phyloP scores from a whole-genome alignment of 2,329 filamentous ascomycete species.

The Paraphoma chrysanthemicola region DNA sequence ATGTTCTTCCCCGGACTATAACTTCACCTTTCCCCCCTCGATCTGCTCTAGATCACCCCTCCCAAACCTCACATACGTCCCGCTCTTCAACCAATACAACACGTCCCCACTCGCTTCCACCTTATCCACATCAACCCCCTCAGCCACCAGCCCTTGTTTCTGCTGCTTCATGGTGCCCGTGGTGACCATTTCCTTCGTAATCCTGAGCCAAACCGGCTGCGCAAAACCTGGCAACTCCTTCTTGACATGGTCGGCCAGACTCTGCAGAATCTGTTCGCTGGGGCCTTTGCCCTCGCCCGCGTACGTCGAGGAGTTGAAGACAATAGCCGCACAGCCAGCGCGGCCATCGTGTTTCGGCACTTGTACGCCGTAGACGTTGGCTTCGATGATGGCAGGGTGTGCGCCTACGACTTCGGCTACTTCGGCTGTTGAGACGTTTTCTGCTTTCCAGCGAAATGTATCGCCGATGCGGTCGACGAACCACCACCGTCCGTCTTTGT shows the following conservation, averaged over 20 bases:
- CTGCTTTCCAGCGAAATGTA: slow-evolving; percentile 52
- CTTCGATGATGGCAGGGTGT: slow-evolving; percentile 49
- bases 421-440: slow-evolving; percentile 56
- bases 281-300: slow-evolving; percentile 22
- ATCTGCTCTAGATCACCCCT: slow-evolving; percentile 33
- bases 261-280: background rate
- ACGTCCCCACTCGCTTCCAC: slow-evolving; percentile 47
- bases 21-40: slow-evolving; percentile 33
- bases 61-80: slow-evolving; percentile 37
- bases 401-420: slow-evolving; percentile 50
- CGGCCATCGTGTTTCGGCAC: slow-evolving; percentile 54
- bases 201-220: slow-evolving; percentile 52
- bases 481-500: slow-evolving; percentile 43
- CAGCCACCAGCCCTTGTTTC: slow-evolving; percentile 50
- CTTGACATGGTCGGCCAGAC: slow-evolving; percentile 46
- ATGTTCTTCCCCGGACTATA: slow-evolving; percentile 16
- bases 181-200: slow-evolving; percentile 49
- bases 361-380: slow-evolving; percentile 55
- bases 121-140: slow-evolving; percentile 50
- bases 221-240: slow-evolving; percentile 52
- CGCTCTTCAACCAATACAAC: slow-evolving; percentile 51
- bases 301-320: slow-evolving; percentile 22
- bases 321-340: slow-evolving; percentile 53
- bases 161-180: slow-evolving; percentile 58
- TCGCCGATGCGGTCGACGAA: slow-evolving; percentile 50